Percentiles rank a stretch among this genome's conserved stretches.
Conservation (phyloP, 257 asterid species). For the Ehretia macrophylla region DNA sequence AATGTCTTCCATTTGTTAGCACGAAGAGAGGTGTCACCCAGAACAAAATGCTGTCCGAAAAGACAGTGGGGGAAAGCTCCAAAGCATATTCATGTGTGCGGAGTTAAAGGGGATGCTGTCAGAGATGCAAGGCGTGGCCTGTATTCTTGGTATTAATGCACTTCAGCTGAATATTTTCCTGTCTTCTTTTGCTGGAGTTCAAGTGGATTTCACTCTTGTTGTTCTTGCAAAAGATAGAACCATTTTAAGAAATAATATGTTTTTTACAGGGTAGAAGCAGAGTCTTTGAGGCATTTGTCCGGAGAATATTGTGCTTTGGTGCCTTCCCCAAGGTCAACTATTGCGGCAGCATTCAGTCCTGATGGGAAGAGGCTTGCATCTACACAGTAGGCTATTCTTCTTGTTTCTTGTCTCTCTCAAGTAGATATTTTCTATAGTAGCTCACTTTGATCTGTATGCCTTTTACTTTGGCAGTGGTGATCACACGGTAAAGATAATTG, state of each 20-base stretch:
- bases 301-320: slow-evolving; percentile 13
- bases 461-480: slow-evolving; percentile 16
- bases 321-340: slow-evolving; percentile 27
- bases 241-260: neutral
- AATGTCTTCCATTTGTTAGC: slow-evolving; percentile 15
- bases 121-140: slow-evolving; percentile 18
- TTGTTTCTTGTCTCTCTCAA: neutral
- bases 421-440: neutral
- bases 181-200: neutral
- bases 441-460: neutral
- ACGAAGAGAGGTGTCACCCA: slow-evolving; percentile 19
- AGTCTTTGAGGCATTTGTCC: slow-evolving; percentile 10
- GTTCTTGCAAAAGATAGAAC: too few relatives aligned
- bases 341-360: slow-evolving; percentile 21
- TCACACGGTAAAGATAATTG: slow-evolving; percentile 22
- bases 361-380: slow-evolving; percentile 20
- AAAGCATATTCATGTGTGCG: neutral
- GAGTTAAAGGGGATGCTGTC: slow-evolving; percentile 6
- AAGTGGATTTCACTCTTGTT: neutral
- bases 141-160: slow-evolving; percentile 12
- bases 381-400: slow-evolving; percentile 15
- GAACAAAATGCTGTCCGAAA: slow-evolving; percentile 7
- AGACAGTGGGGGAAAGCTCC: slow-evolving; percentile 10
- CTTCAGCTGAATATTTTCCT: too few relatives aligned
- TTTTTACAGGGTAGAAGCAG: slow-evolving; percentile 18